phyloP scores from a whole-genome alignment of 192 early-diverging fungal genomes.

The Coemansia sp. region DNA sequence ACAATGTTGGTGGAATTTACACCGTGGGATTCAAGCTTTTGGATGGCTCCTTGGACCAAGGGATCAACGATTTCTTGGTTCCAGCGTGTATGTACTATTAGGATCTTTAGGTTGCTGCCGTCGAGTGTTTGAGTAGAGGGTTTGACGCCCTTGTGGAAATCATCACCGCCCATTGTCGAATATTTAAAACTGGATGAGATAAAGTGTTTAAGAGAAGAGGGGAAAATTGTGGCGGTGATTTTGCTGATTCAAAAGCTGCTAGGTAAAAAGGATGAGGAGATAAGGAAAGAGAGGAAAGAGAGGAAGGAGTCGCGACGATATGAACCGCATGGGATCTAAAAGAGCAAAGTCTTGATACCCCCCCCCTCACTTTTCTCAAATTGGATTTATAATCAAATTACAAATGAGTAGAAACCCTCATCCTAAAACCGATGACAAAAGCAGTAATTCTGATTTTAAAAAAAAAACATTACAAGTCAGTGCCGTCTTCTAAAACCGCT shows the following conservation, averaged over 20 bases:
- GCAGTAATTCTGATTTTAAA: too few relatives aligned
- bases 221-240: neutral
- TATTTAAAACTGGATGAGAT: neutral
- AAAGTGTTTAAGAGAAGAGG: neutral
- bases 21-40: slow-evolving; percentile 65
- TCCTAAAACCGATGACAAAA: too few relatives aligned
- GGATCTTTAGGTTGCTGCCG: slow-evolving; percentile 64
- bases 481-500: neutral
- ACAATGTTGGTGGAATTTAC: slow-evolving; percentile 76
- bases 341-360: too few relatives aligned
- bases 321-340: neutral
- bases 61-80: slow-evolving; percentile 83
- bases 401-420: too few relatives aligned
- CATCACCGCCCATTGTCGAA: slow-evolving; percentile 44
- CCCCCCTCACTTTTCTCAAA: neutral
- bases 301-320: neutral
- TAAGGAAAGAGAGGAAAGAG: neutral
- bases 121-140: slow-evolving; percentile 58
- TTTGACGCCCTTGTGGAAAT: slow-evolving; percentile 76
- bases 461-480: neutral
- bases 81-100: slow-evolving; percentile 95
- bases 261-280: neutral
- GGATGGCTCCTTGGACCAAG: slow-evolving; percentile 71
- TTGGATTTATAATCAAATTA: too few relatives aligned
- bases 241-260: too few relatives aligned